Percentiles rank a stretch among this genome's conserved stretches.
These are phyloP conservation scores for Phaeosphaeriaceae sp. DNA, from an alignment of 2,329 filamentous ascomycete species.

Conservation along the genomic window DNA sequence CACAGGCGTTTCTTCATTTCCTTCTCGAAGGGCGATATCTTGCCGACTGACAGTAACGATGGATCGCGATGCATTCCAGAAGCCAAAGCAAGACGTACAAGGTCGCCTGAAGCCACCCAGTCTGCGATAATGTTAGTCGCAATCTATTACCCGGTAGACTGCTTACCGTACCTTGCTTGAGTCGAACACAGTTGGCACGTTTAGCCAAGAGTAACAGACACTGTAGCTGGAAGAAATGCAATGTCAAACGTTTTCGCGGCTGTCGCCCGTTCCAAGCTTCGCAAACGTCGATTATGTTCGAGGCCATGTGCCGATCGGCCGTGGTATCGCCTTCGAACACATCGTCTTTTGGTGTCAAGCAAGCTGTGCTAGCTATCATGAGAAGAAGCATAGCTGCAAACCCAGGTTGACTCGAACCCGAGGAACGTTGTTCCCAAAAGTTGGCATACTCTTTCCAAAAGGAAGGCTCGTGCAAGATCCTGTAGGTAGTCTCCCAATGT, in stretches of 20 bases:
- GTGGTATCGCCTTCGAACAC: conserved; percentile 54
- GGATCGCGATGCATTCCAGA: conserved; percentile 62
- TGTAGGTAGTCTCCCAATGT: conserved; percentile 59
- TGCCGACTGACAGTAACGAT: conserved; percentile 39
- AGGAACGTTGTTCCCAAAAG: conserved; percentile 53
- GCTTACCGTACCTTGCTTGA: conserved; percentile 55
- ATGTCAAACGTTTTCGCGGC: conserved; percentile 60
- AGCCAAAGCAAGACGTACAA: conserved; percentile 61
- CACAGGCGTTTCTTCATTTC: conserved; percentile 64
- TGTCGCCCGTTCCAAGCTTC: conserved; percentile 54
- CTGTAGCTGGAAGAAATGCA: conserved; percentile 59
- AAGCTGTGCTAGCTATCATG: conserved; percentile 48
- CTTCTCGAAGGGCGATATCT: conserved; percentile 53
- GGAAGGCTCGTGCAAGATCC: conserved; percentile 61
- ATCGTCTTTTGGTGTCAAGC: conserved; percentile 41
- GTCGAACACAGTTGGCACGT: conserved; percentile 58
- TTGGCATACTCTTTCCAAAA: conserved; percentile 59
- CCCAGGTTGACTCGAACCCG: conserved; percentile 28
- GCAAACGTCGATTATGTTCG: conserved; percentile 47
- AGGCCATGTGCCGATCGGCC: conserved; percentile 48
- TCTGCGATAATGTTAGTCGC: conserved; percentile 24
- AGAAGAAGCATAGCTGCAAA: conserved; percentile 52
- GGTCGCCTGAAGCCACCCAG: conserved; percentile 59
- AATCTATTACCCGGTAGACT: background rate
- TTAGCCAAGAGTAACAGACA: conserved; percentile 60